Evolutionary conservation across 2,329 filamentous ascomycete genomes (phyloP).

Genomic region (Cladosporium sp.): DNA sequence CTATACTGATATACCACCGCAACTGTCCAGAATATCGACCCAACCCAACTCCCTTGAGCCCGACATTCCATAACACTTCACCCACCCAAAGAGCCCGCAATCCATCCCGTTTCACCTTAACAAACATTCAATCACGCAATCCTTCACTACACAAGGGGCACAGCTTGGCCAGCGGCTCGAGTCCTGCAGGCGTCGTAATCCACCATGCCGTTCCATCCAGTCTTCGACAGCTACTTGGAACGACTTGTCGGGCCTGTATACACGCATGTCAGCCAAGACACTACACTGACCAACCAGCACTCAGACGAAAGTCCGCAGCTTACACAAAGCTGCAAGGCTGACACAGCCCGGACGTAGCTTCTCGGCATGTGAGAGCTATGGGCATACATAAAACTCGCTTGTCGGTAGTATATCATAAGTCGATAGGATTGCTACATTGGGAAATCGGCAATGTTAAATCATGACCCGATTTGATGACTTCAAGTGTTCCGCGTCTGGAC

Average conservation of each 20-base stretch:
- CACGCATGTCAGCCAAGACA: background rate
- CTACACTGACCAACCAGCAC: background rate
- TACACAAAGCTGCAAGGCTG: constrained; percentile 12
- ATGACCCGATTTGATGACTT: background rate
- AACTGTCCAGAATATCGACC: background rate
- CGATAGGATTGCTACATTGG: background rate
- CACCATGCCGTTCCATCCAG: background rate
- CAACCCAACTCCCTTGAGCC: background rate
- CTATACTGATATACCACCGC: background rate
- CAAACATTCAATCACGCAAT: background rate
- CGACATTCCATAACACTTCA: background rate
- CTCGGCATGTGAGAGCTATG: background rate
- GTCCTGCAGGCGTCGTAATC: constrained; percentile 2
- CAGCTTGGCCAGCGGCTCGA: background rate
- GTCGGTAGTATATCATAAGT: background rate
- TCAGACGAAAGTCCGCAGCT: background rate
- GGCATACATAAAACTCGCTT: background rate
- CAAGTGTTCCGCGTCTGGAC: background rate
- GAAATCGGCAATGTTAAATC: background rate
- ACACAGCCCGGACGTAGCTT: background rate
- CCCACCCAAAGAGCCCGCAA: background rate
- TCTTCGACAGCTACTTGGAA: background rate
- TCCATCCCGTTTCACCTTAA: background rate
- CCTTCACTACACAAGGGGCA: background rate
- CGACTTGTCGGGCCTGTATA: background rate